Base-by-base conservation (phyloP, 805 yeast species). In the Lachancea kluyveri region DNA sequence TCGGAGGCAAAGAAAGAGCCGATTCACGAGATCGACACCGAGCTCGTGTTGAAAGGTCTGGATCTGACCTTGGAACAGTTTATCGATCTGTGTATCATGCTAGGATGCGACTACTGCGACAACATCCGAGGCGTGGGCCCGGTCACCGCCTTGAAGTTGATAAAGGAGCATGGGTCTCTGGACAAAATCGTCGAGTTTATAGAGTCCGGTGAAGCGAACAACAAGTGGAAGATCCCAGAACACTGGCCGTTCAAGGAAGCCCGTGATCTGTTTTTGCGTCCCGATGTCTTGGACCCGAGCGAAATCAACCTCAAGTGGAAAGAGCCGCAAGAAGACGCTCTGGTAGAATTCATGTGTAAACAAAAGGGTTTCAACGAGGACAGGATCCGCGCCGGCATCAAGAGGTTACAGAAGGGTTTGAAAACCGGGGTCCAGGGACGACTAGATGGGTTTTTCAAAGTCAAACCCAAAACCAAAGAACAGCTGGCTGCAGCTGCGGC, bases 31-130 rank as follows among this genome's bases (percentile, higher is more conserved):
- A 77, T 85, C 33, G 70, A 75, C 39, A 74, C 81, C 20, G 67
- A 62, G 6, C 67, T 71, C 35, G 88, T 85, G 0, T 59, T 90
- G 31, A 80, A 77, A 44, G 94, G 86, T 0, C 65, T 92, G 39
- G 90, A 70, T n/a, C 64, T 88, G 68, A 77, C 74, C 29, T 63
- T 71, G 26, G 70, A 68, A 15, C 79, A 85, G 37, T 92, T 92
- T 57, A 73, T 92, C 28, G 99, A 92, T 55, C 61, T 92, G 46
- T 88, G 98, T 63, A 90, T 92, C 24, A 66, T 92, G 48, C 64
- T 92, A 28, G 99, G 99, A 1, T 92, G 98, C 60, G 99, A 92
- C 64, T 92, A 92, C 59, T 86, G 96, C 62, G 96, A 90, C 43
- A 83, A 96, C 4, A 88, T 92, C 37, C 76, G 76, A 47, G 98